phyloP scores from a whole-genome alignment of 305 asterid species.

The Solanum hybrid region DNA sequence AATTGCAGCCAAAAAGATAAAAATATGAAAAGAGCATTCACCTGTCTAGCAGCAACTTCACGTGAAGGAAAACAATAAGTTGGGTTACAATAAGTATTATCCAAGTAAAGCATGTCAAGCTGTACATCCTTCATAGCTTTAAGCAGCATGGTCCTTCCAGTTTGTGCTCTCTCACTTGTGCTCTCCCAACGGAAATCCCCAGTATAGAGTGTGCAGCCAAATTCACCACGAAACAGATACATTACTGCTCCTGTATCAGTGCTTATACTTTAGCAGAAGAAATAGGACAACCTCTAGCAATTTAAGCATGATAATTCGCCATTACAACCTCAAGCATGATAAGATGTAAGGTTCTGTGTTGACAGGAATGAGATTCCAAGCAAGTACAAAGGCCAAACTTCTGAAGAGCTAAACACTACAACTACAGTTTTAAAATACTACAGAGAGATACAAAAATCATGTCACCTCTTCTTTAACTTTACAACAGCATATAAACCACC shows the following conservation, averaged over 20 bases:
- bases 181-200: slow-evolving; percentile 92
- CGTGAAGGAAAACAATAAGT: slow-evolving; percentile 66
- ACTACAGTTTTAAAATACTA: not conserved
- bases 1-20: not conserved
- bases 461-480: not conserved
- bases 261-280: not conserved
- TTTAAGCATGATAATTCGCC: not conserved
- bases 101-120: slow-evolving; percentile 45
- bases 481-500: not conserved
- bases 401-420: not conserved
- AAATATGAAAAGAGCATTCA: slow-evolving; percentile 12
- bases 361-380: not conserved
- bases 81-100: slow-evolving; percentile 79
- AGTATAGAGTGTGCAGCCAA: slow-evolving; percentile 65
- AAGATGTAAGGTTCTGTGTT: not conserved
- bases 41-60: slow-evolving; percentile 65
- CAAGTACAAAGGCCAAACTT: not conserved
- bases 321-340: not conserved
- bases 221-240: slow-evolving; percentile 83
- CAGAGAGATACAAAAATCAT: not conserved
- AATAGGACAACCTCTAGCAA: not conserved
- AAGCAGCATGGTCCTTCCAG: slow-evolving; percentile 50
- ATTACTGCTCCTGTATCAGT: slow-evolving; percentile 57
- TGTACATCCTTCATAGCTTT: slow-evolving; percentile 48
- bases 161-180: slow-evolving; percentile 21